These are phyloP conservation scores for Quercus glauca DNA, from an alignment of 306 rosid genomes.

Conservation along the genomic window DNA sequence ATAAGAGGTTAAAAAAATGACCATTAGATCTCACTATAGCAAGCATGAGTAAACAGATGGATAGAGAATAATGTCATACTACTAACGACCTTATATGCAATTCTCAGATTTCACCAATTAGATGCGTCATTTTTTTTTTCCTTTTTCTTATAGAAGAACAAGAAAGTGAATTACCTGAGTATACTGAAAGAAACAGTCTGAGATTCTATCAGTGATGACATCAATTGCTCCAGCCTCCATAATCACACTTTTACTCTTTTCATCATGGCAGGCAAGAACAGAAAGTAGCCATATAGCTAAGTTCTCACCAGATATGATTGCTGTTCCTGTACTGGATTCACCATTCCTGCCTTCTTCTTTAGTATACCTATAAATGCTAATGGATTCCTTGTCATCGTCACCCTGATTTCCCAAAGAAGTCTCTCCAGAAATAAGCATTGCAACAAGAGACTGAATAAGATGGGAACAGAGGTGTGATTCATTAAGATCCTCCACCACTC, in stretches of 20 bases:
- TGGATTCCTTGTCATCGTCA: constrained; percentile 44
- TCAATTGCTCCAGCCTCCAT: constrained; percentile 98
- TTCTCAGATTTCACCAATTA: constrained; percentile 10
- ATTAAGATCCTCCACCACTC: constrained; percentile 75
- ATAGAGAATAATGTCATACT: constrained; percentile 15
- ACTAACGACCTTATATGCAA: not conserved
- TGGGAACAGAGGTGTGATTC: constrained; percentile 47
- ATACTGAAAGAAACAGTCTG: constrained; percentile 64
- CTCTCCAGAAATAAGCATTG: constrained; percentile 52
- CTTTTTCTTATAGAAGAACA: constrained; percentile 4
- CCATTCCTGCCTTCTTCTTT: constrained; percentile 42
- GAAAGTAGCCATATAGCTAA: constrained; percentile 87
- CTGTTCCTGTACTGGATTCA: constrained; percentile 55
- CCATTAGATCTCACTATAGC: constrained; percentile 4
- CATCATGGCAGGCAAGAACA: constrained; percentile 83
- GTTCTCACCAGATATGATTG: constrained; percentile 59
- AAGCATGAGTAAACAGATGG: constrained; percentile 7
- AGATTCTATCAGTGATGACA: constrained; percentile 74
- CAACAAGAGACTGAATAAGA: constrained; percentile 82
- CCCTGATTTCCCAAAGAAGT: constrained; percentile 38
- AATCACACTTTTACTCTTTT: constrained; percentile 58
- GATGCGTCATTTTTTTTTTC: constrained; percentile 5
- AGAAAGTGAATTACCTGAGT: constrained; percentile 67
- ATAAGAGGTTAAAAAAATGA: constrained; percentile 5
- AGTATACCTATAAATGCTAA: constrained; percentile 64